phyloP scores from a whole-genome alignment of 352 stramenopile species.

The Phytophthora macrochlamydospora region DNA sequence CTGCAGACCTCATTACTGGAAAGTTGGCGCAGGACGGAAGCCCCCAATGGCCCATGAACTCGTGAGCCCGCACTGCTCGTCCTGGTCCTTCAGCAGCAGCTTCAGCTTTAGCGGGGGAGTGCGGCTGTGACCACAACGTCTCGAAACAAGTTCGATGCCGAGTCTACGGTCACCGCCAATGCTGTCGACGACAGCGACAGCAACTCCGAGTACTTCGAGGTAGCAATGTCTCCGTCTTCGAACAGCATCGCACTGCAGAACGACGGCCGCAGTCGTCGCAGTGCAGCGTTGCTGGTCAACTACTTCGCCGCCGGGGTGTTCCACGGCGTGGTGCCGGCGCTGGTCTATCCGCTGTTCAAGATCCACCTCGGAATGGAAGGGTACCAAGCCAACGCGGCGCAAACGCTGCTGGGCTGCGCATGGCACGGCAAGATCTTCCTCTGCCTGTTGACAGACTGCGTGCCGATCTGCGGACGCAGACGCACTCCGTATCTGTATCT shows the following conservation, averaged over 20 bases:
- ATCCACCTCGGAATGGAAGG: slow-evolving; percentile 67
- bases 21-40: slow-evolving; percentile 6
- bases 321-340: slow-evolving; percentile 64
- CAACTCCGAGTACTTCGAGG: slow-evolving; percentile 19
- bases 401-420: slow-evolving; percentile 64
- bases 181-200: slow-evolving; percentile 11
- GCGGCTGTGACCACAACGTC: slow-evolving; percentile 1
- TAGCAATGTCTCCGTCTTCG: slow-evolving; percentile 15
- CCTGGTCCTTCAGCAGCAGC: slow-evolving; percentile 31
- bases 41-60: slow-evolving; percentile 31
- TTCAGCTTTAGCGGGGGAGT: slow-evolving; percentile 23
- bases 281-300: slow-evolving; percentile 59
- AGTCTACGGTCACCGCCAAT: slow-evolving; percentile 30
- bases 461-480: slow-evolving; percentile 59
- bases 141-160: slow-evolving; percentile 23
- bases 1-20: slow-evolving; percentile 18
- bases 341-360: slow-evolving; percentile 82
- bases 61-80: slow-evolving; percentile 37
- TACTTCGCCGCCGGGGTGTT: slow-evolving; percentile 76
- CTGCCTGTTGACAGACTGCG: slow-evolving; percentile 64
- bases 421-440: slow-evolving; percentile 75
- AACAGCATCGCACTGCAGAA: slow-evolving; percentile 8
- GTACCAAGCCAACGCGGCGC: slow-evolving; percentile 65
- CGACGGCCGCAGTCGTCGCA: slow-evolving; percentile 17
- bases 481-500: slow-evolving; percentile 76